Conservation (phyloP, 805 yeast species). For the Kuraishia hungarica region DNA sequence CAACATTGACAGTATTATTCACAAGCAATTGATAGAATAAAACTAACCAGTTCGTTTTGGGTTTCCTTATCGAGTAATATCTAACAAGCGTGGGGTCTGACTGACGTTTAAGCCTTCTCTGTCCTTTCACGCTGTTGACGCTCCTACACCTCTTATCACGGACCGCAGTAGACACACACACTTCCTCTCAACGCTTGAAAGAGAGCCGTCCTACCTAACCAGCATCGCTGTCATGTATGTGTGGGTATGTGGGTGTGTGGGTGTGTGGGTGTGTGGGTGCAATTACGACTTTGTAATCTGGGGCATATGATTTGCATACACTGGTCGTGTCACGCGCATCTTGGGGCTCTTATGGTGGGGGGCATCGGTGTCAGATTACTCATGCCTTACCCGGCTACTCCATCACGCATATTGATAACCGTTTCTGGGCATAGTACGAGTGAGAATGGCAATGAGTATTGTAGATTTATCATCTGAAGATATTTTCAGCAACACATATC, state of each 20-base stretch:
- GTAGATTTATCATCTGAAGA: neutral
- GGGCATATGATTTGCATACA: neutral
- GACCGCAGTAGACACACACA: too few relatives aligned
- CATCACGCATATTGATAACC: neutral
- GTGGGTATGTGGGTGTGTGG: too few relatives aligned
- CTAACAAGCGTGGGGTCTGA: too few relatives aligned
- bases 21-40: too few relatives aligned
- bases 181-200: too few relatives aligned
- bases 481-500: neutral
- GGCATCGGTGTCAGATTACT: neutral
- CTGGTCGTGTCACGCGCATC: neutral
- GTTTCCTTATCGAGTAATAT: neutral
- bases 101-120: neutral
- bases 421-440: neutral
- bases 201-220: neutral
- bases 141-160: too few relatives aligned
- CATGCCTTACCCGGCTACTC: neutral
- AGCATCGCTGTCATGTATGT: neutral
- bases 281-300: neutral
- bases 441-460: neutral
- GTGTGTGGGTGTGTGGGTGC: too few relatives aligned
- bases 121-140: neutral
- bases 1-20: too few relatives aligned
- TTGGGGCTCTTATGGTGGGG: neutral
- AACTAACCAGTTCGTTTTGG: neutral